These are phyloP conservation scores for Calocybe indica DNA, from an alignment of 768 basidiomycete genomes.

Conservation along the genomic window DNA sequence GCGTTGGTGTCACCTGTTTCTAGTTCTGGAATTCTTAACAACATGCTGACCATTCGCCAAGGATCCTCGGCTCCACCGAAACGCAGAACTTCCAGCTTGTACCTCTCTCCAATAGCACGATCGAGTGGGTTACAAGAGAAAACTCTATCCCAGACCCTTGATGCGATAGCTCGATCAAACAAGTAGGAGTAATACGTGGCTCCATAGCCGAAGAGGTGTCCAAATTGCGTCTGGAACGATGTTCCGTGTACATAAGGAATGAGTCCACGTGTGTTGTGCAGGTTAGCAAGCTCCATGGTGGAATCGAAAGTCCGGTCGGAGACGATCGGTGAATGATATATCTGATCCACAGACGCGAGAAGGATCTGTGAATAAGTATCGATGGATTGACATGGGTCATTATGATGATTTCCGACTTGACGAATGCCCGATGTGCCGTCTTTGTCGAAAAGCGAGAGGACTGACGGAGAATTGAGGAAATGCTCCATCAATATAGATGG, in stretches of 20 bases:
- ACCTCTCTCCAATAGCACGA: conserved; percentile 74
- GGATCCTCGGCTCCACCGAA: conserved; percentile 91
- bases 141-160: conserved; percentile 77
- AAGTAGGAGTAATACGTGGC: conserved; percentile 98
- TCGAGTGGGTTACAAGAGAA: conserved; percentile 66
- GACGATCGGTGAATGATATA: conserved; percentile 74
- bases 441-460: conserved; percentile 72
- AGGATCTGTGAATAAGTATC: conserved; percentile 91
- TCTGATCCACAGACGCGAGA: conserved; percentile 83
- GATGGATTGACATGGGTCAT: conserved; percentile 74
- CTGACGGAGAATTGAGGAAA: conserved; percentile 80
- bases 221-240: conserved; percentile 93
- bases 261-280: conserved; percentile 67
- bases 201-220: conserved; percentile 93
- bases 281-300: conserved; percentile 52
- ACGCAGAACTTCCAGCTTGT: conserved; percentile 67
- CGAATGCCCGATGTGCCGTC: conserved; percentile 38
- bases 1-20: conserved; percentile 68
- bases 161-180: conserved; percentile 94
- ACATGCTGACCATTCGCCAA: conserved; percentile 81
- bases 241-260: conserved; percentile 83
- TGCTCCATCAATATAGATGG: conserved; percentile 99
- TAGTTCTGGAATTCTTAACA: conserved; percentile 64
- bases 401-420: conserved; percentile 59
- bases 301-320: conserved; percentile 62